Conservation (phyloP, 2,329 filamentous ascomycete species). For the Hypoxylon sp. region DNA sequence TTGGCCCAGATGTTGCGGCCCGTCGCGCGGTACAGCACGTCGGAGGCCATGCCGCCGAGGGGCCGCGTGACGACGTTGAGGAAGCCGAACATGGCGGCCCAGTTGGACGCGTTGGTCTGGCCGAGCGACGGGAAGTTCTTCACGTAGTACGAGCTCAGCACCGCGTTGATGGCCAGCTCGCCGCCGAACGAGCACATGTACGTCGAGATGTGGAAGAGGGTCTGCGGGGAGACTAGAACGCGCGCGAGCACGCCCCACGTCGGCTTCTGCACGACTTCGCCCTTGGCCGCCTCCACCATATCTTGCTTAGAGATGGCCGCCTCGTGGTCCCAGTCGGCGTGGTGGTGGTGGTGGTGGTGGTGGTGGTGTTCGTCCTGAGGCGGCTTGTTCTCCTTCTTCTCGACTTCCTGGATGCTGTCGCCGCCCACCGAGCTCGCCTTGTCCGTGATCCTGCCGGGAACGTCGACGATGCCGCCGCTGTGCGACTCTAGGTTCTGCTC, state of each 20-base stretch:
- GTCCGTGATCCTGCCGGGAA: slow-evolving; percentile 63
- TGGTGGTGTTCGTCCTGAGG: slow-evolving; percentile 1
- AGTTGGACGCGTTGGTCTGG: slow-evolving; percentile 68
- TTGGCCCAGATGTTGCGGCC: slow-evolving; percentile 57
- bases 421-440: slow-evolving; percentile 53
- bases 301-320: slow-evolving; percentile 62
- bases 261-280: slow-evolving; percentile 67
- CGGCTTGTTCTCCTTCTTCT: slow-evolving; percentile 56
- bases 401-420: slow-evolving; percentile 57
- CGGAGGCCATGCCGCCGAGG: slow-evolving; percentile 69
- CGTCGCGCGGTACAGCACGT: slow-evolving; percentile 59
- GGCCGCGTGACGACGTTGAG: slow-evolving; percentile 77
- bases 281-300: slow-evolving; percentile 65
- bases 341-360: background rate
- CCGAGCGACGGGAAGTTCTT: slow-evolving; percentile 69
- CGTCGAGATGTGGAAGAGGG: slow-evolving; percentile 65
- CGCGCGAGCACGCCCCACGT: slow-evolving; percentile 60
- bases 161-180: slow-evolving; percentile 71
- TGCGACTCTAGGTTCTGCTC: slow-evolving; percentile 64
- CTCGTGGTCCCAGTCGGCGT: slow-evolving; percentile 56
- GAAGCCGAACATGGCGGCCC: slow-evolving; percentile 81
- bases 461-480: slow-evolving; percentile 61
- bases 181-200: slow-evolving; percentile 73
- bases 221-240: slow-evolving; percentile 65
- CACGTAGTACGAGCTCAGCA: slow-evolving; percentile 69